Conservation (phyloP, 2,329 filamentous ascomycete species). For the Claviceps sorghi region DNA sequence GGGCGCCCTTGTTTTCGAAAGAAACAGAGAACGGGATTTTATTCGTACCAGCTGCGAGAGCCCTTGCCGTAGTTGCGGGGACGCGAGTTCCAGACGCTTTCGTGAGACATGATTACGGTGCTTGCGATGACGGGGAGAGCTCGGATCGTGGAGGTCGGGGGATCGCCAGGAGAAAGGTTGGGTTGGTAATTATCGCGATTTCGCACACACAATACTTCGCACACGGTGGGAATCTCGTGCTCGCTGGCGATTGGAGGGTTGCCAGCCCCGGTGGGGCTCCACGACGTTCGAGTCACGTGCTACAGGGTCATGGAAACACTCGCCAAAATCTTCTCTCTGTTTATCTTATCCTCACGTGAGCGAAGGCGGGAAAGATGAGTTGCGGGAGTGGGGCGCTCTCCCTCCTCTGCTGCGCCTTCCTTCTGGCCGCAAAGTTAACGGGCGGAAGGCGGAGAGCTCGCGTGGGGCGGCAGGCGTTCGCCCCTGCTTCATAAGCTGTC, state of each 20-base stretch:
- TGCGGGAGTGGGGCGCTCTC: background rate
- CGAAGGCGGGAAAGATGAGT: background rate
- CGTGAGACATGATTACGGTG: slow-evolving; percentile 51
- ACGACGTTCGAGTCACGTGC: background rate
- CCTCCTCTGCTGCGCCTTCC: background rate
- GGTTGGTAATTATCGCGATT: slow-evolving; percentile 7
- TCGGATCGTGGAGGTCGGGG: background rate
- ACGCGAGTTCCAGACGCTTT: slow-evolving; percentile 98
- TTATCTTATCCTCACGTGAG: slow-evolving; percentile 12
- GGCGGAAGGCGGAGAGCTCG: background rate
- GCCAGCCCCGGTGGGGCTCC: slow-evolving; percentile 18
- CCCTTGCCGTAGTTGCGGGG: slow-evolving; percentile 97
- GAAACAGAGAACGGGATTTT: background rate
- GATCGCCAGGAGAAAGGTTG: slow-evolving; percentile 6
- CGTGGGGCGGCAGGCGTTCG: background rate
- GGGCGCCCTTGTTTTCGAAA: background rate
- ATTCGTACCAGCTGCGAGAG: slow-evolving; percentile 72
- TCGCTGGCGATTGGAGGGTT: slow-evolving; percentile 22
- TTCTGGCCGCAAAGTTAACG: background rate
- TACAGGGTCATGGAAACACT: background rate
- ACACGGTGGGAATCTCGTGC: slow-evolving; percentile 9
- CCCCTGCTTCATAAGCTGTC: no score
- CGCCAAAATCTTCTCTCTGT: background rate
- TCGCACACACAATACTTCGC: slow-evolving; percentile 4
- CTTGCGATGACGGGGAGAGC: background rate